Evolutionary conservation across 371 early-diverging fungal species (phyloP), one percentile per base, ranked within the genome.

Genomic region (Dinochytrium kinnereticum): DNA sequence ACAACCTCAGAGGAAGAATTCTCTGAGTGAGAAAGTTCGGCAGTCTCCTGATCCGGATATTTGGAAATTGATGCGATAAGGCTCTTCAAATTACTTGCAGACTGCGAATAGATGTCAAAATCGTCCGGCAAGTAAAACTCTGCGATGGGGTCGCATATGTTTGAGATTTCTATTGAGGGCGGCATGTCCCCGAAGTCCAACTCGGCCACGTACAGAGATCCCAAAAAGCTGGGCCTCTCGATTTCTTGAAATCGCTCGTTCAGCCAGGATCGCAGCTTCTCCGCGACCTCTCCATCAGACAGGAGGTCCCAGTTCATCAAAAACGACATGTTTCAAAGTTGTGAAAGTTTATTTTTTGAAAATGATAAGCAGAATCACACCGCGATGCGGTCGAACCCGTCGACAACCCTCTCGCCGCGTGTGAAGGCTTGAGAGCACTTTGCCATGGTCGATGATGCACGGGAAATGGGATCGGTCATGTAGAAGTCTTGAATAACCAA

Each of bases 381-480:
- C 2, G 64, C 64, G 34, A 61, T 61, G 10, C 28, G 7, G 38
- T 26, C 64, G 24, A 10, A 36, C 17, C 39, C 55, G 26, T 37
- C 44, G 19, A 15, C 39, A 44, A 69, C 37, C 30, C 69, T 26
- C 33, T 78, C 34, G 19, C 78, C 75, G 69, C 75, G 68, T 17
- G 78, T 78, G 69, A 72, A 78, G n/a, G 72, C 72, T 64, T 92
- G 91, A 38, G 96, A 93, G 83, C 96, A 95, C 82, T 95, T 93
- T 71, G 98, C 98, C 98, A 98, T 98, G n/a, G 97, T 97, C 71
- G 90, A 88, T 24, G 95, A 95, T 1, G 97, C 91, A 64, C 98
- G 86, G 37, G 94, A 91, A 76, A 98, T 96, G 7, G 94, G 90
- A 78, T 98, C 95, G 10, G 97, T 97, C 86, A 95, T 90, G 82